Conservation (phyloP, 2,329 filamentous ascomycete genomes). For the Pseudocercospora musae region DNA sequence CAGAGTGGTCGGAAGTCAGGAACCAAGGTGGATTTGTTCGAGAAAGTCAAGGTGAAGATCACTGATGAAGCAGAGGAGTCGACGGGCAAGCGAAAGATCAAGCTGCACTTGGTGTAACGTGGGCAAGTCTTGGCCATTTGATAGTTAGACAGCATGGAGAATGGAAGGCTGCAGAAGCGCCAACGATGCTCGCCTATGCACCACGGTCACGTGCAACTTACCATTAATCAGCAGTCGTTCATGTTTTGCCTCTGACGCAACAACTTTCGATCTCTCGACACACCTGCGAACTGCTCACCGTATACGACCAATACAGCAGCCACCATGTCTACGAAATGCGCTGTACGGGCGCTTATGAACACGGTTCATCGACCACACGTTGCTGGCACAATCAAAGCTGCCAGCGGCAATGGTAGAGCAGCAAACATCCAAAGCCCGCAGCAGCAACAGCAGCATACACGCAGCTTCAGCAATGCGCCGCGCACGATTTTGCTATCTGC, state of each 20-base stretch:
- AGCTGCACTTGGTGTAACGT: slow-evolving; percentile 55
- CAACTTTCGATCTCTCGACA: not conserved
- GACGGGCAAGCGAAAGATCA: slow-evolving; percentile 92
- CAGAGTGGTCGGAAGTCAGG: slow-evolving; percentile 43
- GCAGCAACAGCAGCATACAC: not conserved
- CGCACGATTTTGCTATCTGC: slow-evolving; percentile 22
- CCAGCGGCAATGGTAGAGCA: not conserved
- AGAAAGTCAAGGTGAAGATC: slow-evolving; percentile 85
- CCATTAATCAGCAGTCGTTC: not conserved
- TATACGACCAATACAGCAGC: not conserved
- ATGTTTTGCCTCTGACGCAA: slow-evolving; percentile 3
- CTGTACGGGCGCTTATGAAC: not conserved
- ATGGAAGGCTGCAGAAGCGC: too few relatives aligned
- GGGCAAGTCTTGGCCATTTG: not conserved
- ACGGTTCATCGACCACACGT: not conserved
- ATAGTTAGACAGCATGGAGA: not conserved
- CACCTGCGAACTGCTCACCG: not conserved
- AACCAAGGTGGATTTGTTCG: slow-evolving; percentile 74
- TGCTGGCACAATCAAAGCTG: not conserved
- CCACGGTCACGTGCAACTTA: not conserved
- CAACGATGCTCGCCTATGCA: not conserved
- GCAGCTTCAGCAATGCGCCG: slow-evolving; percentile 23
- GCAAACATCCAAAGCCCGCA: not conserved
- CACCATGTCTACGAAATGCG: not conserved
- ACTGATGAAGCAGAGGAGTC: slow-evolving; percentile 90